Percentiles rank a stretch among this genome's conserved stretches.
Conservation (phyloP, 2,329 filamentous ascomycete genomes). For the Scedosporium aurantiacum region DNA sequence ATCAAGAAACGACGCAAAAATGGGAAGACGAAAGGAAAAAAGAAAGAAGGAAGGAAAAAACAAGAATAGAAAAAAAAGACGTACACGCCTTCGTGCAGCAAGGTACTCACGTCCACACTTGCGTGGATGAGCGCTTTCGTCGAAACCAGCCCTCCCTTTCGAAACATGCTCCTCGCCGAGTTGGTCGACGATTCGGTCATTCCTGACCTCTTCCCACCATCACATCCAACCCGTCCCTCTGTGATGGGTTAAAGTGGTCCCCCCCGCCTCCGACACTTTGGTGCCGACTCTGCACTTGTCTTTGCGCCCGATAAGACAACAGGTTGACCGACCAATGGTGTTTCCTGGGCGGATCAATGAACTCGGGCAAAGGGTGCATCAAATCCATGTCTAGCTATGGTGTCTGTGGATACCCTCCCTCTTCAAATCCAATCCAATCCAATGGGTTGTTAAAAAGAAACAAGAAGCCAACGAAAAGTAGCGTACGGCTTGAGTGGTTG, state of each 20-base stretch:
- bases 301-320: slow-evolving; percentile 7
- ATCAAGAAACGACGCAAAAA: neutral
- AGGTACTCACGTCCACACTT: neutral
- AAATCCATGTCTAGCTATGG: too few relatives aligned
- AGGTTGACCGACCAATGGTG: neutral
- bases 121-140: neutral
- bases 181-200: neutral
- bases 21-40: neutral
- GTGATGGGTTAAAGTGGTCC: neutral
- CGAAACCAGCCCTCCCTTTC: slow-evolving; percentile 1
- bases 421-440: too few relatives aligned
- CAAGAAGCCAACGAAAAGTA: neutral
- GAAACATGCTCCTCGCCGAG: slow-evolving; percentile 1
- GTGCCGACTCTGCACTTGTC: neutral
- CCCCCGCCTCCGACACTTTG: neutral
- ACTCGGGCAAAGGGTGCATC: neutral
- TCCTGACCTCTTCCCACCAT: neutral
- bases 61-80: neutral
- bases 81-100: neutral
- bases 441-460: neutral
- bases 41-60: neutral
- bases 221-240: neutral
- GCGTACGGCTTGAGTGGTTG: neutral
- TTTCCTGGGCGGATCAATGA: neutral
- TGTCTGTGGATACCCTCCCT: too few relatives aligned